Base-by-base conservation (phyloP, 2,329 filamentous ascomycete species). In the Dothistroma pini region DNA sequence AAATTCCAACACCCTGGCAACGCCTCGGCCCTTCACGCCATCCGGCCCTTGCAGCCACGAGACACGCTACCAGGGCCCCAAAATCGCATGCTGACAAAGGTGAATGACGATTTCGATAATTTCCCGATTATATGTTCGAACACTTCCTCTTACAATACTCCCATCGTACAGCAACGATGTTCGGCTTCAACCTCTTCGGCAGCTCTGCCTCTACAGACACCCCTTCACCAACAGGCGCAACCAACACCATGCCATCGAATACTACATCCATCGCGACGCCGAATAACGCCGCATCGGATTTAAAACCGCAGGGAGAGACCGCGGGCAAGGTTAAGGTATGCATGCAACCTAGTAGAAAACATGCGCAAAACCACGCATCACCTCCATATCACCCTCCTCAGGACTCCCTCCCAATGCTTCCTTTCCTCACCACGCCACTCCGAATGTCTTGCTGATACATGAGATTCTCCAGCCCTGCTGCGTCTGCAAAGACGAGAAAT, bases 401-500 rank as follows among this genome's bases (percentile, higher is more conserved):
- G n/a, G n/a, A n/a, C n/a, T 38, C 34, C 14, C 3, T 16, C 10
- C 34, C 34, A 38, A 2, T 7, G 34, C 34, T 11, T 10, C 34
- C 2, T 38, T 7, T 34, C 7, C 34, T 16, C 34, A 38, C 34
- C 10, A 38, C 34, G 32, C 32, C 32, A 7, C 32, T 6, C 32
- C 32, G 7, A 41, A n/a, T n/a, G n/a, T n/a, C 38, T 41, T 16
- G 10, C 6, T 2, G 38, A 41, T 5, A 16, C 12, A 41, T 6
- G 50, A 50, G 29, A 35, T 22, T 19, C 21, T 0, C 12, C 44
- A 97, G 91, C 93, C 93, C 49, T 97, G 95, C 84, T 97, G 95
- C 75, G 95, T 97, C 32, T 99, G 95, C 86, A 97, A 93, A 75
- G 86, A 95, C 50, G 92, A 99, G 77, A 99, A 99, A 78, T 83